phyloP scores from a whole-genome alignment of 352 stramenopile species.

The Phytophthora idaei region DNA sequence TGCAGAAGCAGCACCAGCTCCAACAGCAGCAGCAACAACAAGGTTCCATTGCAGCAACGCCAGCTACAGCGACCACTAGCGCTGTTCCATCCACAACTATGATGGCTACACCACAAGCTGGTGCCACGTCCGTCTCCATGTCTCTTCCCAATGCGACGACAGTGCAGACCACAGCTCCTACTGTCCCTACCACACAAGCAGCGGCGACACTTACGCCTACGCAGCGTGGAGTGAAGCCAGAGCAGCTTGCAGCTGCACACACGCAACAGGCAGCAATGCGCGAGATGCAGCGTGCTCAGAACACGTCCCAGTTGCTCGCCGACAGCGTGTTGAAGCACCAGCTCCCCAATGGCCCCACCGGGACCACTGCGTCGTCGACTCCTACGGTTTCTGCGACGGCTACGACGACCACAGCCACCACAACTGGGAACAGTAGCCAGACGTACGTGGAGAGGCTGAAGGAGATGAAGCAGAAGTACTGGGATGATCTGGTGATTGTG shows the following conservation, averaged over 20 bases:
- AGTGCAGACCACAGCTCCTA: constrained; percentile 45
- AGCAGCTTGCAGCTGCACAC: constrained; percentile 61
- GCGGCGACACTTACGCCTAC: constrained; percentile 31
- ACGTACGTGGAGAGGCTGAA: constrained; percentile 77
- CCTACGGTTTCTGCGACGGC: constrained; percentile 13
- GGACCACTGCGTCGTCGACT: constrained; percentile 13
- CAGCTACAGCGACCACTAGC: constrained; percentile 29
- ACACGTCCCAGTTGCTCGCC: constrained; percentile 51
- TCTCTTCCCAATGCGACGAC: constrained; percentile 48
- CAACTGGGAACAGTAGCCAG: constrained; percentile 31
- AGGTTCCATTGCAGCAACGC: constrained; percentile 32
- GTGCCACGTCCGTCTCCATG: constrained; percentile 33
- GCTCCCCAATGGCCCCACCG: constrained; percentile 22
- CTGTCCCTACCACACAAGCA: constrained; percentile 32
- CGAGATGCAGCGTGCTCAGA: constrained; percentile 67
- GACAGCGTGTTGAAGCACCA: constrained; percentile 47
- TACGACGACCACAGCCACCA: constrained; percentile 27
- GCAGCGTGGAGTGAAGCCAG: constrained; percentile 57
- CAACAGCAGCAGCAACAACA: constrained; percentile 73
- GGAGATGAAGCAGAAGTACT: constrained; percentile 84
- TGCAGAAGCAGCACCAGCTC: constrained; percentile 80
- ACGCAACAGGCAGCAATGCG: constrained; percentile 70
- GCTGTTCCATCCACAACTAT: constrained; percentile 29
- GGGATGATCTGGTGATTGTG: constrained; percentile 82
- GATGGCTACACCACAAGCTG: constrained; percentile 41